phyloP scores from a whole-genome alignment of 140 eudicot genomes.

The Cichorium intybus region DNA sequence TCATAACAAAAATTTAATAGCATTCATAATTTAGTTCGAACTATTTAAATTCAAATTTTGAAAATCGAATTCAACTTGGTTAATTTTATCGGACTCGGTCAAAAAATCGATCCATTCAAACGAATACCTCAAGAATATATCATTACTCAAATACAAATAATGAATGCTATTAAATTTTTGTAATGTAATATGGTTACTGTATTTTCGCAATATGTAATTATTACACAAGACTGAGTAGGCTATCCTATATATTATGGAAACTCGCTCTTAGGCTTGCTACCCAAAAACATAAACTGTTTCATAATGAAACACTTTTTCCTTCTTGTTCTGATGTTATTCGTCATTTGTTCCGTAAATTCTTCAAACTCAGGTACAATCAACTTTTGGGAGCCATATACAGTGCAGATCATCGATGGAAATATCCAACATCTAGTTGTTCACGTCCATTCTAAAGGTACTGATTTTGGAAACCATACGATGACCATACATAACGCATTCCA shows the following conservation, averaged over 20 bases:
- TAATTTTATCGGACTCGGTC: too few relatives aligned
- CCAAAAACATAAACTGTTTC: neutral
- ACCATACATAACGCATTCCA: neutral
- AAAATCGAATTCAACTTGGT: too few relatives aligned
- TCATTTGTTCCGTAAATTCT: neutral
- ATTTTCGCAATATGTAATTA: too few relatives aligned
- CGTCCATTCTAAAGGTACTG: neutral
- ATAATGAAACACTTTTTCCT: neutral
- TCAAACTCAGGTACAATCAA: neutral
- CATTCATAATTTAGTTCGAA: too few relatives aligned
- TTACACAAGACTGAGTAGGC: too few relatives aligned
- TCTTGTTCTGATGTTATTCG: neutral
- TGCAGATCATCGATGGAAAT: neutral
- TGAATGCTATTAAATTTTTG: too few relatives aligned
- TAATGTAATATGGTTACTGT: too few relatives aligned
- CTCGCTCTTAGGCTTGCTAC: neutral
- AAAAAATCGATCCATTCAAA: too few relatives aligned
- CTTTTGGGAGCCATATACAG: neutral
- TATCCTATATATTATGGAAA: neutral
- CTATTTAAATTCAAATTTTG: too few relatives aligned
- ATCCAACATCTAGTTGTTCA: conserved; percentile 3
- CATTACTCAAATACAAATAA: too few relatives aligned
- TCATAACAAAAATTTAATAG: too few relatives aligned
- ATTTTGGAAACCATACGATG: conserved; percentile 16
- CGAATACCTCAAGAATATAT: too few relatives aligned